Evolutionary conservation across 768 basidiomycete genomes (phyloP).

Genomic region (Russula lepida): DNA sequence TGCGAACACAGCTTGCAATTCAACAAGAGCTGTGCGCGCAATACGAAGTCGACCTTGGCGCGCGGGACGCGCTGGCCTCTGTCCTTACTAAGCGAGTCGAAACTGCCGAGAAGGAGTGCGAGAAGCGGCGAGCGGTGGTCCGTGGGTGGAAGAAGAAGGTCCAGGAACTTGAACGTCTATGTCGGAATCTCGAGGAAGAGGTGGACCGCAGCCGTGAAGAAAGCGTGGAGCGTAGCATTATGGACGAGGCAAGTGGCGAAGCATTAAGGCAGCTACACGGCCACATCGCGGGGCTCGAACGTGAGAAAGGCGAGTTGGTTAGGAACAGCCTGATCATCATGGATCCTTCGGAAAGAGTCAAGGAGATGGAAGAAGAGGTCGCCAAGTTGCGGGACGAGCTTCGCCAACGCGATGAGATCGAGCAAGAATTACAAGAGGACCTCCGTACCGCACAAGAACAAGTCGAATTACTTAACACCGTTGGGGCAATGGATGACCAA

Average conservation of each 20-base stretch:
- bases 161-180: slow-evolving; percentile 59
- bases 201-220: slow-evolving; percentile 79
- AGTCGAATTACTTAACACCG: slow-evolving; percentile 44
- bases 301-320: slow-evolving; percentile 46
- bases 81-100: slow-evolving; percentile 47
- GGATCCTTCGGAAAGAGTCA: slow-evolving; percentile 21
- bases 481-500: slow-evolving; percentile 29
- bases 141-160: slow-evolving; percentile 71
- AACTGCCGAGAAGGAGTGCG: slow-evolving; percentile 53
- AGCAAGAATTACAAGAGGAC: slow-evolving; percentile 45
- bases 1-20: slow-evolving; percentile 69
- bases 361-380: slow-evolving; percentile 38
- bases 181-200: slow-evolving; percentile 70
- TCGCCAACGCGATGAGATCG: slow-evolving; percentile 43
- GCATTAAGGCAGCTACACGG: slow-evolving; percentile 73
- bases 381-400: slow-evolving; percentile 39
- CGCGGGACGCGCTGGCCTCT: slow-evolving; percentile 65
- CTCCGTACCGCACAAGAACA: slow-evolving; percentile 50
- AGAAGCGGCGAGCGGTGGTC: slow-evolving; percentile 45
- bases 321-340: slow-evolving; percentile 10
- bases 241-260: slow-evolving; percentile 74
- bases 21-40: slow-evolving; percentile 68
- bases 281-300: slow-evolving; percentile 69
- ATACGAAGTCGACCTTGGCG: slow-evolving; percentile 65
- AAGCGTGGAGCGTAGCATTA: slow-evolving; percentile 71